phyloP scores from a whole-genome alignment of 2,329 filamentous ascomycete genomes.

The Aspergillus flavus region DNA sequence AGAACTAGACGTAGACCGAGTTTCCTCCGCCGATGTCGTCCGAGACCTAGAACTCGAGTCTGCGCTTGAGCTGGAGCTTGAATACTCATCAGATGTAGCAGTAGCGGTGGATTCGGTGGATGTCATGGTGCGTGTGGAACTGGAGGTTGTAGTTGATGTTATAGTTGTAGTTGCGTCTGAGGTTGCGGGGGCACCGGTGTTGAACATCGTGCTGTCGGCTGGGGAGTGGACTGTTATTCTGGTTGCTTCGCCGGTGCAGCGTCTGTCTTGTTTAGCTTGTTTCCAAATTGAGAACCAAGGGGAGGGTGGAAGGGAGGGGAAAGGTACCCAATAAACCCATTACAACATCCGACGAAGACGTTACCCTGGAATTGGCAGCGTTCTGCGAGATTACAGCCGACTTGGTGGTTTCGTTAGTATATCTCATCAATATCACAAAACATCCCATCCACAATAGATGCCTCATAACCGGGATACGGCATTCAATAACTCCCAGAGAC shows the following conservation, averaged over 20 bases:
- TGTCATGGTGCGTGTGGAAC: neutral
- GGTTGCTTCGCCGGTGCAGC: slow-evolving; percentile 12
- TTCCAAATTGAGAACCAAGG: too few relatives aligned
- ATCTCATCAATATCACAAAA: too few relatives aligned
- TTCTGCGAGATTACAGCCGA: slow-evolving; percentile 13
- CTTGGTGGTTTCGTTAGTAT: neutral
- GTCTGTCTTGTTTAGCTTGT: neutral
- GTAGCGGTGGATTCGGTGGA: neutral
- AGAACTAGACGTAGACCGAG: neutral
- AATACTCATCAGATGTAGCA: neutral
- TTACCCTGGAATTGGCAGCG: slow-evolving; percentile 13
- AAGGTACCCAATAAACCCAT: slow-evolving; percentile 2
- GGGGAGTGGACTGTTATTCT: slow-evolving; percentile 13
- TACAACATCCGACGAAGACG: slow-evolving; percentile 18
- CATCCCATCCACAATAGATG: too few relatives aligned
- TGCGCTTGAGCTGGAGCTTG: neutral
- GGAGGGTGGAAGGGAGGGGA: neutral
- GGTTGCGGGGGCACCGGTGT: neutral
- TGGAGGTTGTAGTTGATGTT: neutral
- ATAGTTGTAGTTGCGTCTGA: neutral
- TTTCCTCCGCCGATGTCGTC: neutral
- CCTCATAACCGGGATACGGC: too few relatives aligned
- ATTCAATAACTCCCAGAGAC: too few relatives aligned
- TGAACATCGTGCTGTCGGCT: neutral
- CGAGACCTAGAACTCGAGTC: neutral